Base-by-base conservation (phyloP, 2,329 filamentous ascomycete species). In the Colletotrichum caudatum region DNA sequence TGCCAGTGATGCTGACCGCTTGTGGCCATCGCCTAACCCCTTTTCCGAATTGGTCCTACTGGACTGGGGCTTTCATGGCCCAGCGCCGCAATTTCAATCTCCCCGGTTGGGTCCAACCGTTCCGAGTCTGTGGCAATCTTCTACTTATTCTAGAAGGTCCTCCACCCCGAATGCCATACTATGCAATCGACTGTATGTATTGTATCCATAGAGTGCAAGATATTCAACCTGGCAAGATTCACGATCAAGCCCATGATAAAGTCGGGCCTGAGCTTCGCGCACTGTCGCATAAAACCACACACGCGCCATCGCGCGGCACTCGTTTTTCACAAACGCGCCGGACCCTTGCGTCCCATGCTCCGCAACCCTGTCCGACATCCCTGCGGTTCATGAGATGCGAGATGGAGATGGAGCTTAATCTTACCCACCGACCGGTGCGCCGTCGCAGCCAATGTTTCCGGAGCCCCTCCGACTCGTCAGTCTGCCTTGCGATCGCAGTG, bases 321-420 rank as follows among this genome's bases (percentile, higher is more conserved):
- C 57, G 44, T 59, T 65, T 58, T 64, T 58, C 59, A 59, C 20
- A 54, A 68, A 59, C 68, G 35, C 50, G 64, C 58, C 59, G 59
- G 46, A 69, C 64, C 68, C 64, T 71, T 68, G 64, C 58, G 44
- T 63, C 46, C 58, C 57, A 63, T 54, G 69, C 69, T 69, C 59
- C 64, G 69, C 64, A 69, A 56, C 65, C 64, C 69, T 53, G 59
- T 69, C 53, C 51, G 58, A 54, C 53, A 69, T 54, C 69, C 69
- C 69, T 69, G 69, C 53, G 23, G 35, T 60, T 68, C 53, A 64
- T 48, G 65, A 59, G 59, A 71, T 71, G 69, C 69, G 65, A 71
- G 65, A 71, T 71, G 69, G 69, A 39, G 69, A 71, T 69, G 69
- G 69, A 71, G 69, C 69, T 71, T 71, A 71, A 71, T 71, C 69